Percentiles rank a stretch among this genome's conserved stretches.
Conservation (phyloP, 306 rosid genomes). For the Cucurbita pepo region DNA sequence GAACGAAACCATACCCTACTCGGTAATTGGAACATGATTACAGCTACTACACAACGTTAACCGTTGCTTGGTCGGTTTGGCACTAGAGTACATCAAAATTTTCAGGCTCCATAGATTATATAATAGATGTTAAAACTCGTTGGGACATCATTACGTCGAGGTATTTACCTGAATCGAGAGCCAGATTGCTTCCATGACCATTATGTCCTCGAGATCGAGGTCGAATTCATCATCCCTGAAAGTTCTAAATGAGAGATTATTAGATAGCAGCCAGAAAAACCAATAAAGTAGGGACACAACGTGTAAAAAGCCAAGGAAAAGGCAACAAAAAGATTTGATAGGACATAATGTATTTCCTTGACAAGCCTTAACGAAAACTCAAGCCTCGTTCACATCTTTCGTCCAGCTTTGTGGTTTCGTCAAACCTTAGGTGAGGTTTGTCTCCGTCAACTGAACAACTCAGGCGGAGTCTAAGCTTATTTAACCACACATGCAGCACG, state of each 20-base stretch:
- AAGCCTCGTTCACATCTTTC: too few species aligned
- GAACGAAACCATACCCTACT: not conserved
- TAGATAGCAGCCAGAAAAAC: not conserved
- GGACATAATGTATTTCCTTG: too few species aligned
- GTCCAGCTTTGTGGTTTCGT: too few species aligned
- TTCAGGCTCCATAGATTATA: not conserved
- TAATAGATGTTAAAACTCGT: not conserved
- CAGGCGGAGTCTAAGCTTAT: too few species aligned
- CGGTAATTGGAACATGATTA: not conserved
- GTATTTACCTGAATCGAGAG: slow-evolving; percentile 76
- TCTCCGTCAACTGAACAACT: too few species aligned
- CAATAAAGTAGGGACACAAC: not conserved
- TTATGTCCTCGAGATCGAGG: slow-evolving; percentile 87
- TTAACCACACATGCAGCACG: too few species aligned
- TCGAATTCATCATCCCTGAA: slow-evolving; percentile 88
- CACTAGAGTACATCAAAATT: not conserved
- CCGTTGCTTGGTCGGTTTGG: too few species aligned
- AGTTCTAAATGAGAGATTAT: slow-evolving; percentile 2
- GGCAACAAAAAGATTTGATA: too few species aligned
- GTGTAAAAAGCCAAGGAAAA: too few species aligned
- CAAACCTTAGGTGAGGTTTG: too few species aligned
- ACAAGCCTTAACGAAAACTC: too few species aligned
- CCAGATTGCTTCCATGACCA: slow-evolving; percentile 99
- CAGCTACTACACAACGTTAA: not conserved
- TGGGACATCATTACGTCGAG: not conserved